These are phyloP conservation scores for Prinsepia uniflora DNA, from an alignment of 306 rosid genomes.

Conservation along the genomic window DNA sequence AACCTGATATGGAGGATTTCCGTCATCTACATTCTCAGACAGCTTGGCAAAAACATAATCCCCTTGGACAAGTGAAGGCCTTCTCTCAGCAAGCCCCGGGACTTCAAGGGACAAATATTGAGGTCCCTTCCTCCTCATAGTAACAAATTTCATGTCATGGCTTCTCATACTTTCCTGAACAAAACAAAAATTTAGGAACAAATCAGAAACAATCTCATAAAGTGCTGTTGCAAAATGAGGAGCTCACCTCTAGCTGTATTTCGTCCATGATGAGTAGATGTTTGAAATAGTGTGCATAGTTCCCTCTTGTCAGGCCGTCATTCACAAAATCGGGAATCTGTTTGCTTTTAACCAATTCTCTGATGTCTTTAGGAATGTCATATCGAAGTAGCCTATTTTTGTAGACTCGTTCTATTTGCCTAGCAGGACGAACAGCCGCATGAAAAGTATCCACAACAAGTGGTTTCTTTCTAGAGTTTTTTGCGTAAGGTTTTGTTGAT, in stretches of 20 bases:
- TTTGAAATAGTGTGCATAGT: slow-evolving; percentile 51
- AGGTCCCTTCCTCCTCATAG: slow-evolving; percentile 46
- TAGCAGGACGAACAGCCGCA: slow-evolving; percentile 45
- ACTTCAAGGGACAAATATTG: slow-evolving; percentile 65
- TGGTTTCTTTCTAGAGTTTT: slow-evolving; percentile 50
- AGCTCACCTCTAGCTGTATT: slow-evolving; percentile 73
- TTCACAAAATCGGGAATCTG: slow-evolving; percentile 49
- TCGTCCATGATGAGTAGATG: slow-evolving; percentile 79
- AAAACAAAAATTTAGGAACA: slow-evolving; percentile 20
- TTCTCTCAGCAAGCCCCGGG: slow-evolving; percentile 92
- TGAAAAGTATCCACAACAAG: slow-evolving; percentile 35
- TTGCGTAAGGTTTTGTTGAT: slow-evolving; percentile 57
- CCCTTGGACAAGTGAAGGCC: slow-evolving; percentile 91
- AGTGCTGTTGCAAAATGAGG: slow-evolving; percentile 10
- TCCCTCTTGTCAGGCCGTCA: slow-evolving; percentile 51
- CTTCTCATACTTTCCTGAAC: slow-evolving; percentile 82
- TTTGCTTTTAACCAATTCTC: slow-evolving; percentile 48
- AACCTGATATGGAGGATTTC: slow-evolving; percentile 51
- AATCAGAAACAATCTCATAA: slow-evolving; percentile 10
- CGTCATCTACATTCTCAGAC: slow-evolving; percentile 27
- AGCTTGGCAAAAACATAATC: slow-evolving; percentile 62
- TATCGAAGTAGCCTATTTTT: slow-evolving; percentile 65
- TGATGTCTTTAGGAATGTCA: slow-evolving; percentile 51
- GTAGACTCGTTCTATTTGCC: slow-evolving; percentile 14
- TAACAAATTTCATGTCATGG: slow-evolving; percentile 57